Base-by-base conservation (phyloP, 306 rosid genomes). In the Cyamopsis tetragonoloba region DNA sequence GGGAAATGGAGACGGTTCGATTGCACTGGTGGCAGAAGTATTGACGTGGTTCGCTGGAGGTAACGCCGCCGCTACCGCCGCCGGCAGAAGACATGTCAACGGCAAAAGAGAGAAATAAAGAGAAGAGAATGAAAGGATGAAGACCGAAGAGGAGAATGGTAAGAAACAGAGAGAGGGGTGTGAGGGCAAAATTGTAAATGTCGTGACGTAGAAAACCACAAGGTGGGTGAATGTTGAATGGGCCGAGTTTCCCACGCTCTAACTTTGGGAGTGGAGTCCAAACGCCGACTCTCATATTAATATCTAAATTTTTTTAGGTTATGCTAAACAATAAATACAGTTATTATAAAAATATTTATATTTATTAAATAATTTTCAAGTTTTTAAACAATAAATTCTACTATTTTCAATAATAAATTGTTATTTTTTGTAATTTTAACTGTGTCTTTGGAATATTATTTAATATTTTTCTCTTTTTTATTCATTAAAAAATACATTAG, bases 11-110 rank as follows among this genome's bases (percentile, higher is more conserved):
- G 26, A 89, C 88, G 9, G 92, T 81, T 66, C 77, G 70, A 39
- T 73, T 35, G 84, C 98, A 91, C 81, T 84, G 73, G 77, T 91
- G 56, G 80, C 98, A 91, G 70, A 82, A 91, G 74, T 78, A 91
- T 2, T 66, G 89, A 48, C 77, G 91, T 32, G 88, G 73, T 8
- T 66, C 80, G 15, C 56, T 43, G 44, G 78, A 43, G 61, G 61
- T 61, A 6, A 18, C 68, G 14, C 23, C 57, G 24, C 72, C 70
- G 11, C 22, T 42, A 48, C 47, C 68, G 51, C 34, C 81, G 66
- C 60, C 70, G 74, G 83, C 76, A 9, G 82, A 76, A 78, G 97
- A 88, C 97, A 91, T 88, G 77, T 62, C 81, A 74, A 44, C 20
- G 44, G 39, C 18, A 20, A 14, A 13, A 41, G 62, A 41, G 51